phyloP scores from a whole-genome alignment of 352 stramenopile genomes.

The Globisporangium nodosum region DNA sequence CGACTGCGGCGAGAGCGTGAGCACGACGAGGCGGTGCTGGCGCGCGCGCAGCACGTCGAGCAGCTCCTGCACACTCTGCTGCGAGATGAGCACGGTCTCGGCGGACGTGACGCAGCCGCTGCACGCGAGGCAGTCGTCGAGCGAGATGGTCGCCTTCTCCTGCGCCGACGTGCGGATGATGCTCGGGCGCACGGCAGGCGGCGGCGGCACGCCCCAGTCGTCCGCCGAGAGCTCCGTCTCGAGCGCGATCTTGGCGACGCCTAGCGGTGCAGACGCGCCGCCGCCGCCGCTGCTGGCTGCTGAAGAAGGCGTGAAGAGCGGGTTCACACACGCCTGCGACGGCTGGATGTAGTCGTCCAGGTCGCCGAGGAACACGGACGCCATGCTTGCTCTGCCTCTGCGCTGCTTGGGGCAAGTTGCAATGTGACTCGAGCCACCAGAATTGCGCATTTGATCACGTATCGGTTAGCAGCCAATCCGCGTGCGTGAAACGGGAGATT shows the following conservation, averaged over 20 bases:
- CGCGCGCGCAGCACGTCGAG: constrained; percentile 52
- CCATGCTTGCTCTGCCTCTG: constrained; percentile 13
- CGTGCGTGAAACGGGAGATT: too few relatives aligned
- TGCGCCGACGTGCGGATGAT: constrained; percentile 73
- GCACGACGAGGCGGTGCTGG: constrained; percentile 58
- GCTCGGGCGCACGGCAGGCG: constrained; percentile 40
- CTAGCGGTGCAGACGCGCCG: constrained; percentile 5
- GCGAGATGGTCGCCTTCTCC: constrained; percentile 90
- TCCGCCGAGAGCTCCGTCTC: constrained; percentile 62
- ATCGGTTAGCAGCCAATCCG: too few relatives aligned
- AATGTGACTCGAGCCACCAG: too few relatives aligned
- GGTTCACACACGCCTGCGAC: constrained; percentile 92
- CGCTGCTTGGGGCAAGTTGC: too few relatives aligned
- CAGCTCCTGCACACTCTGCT: constrained; percentile 91
- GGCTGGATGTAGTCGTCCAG: constrained; percentile 94
- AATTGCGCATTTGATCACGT: too few relatives aligned
- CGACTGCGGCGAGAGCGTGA: constrained; percentile 88
- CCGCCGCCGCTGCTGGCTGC: neutral
- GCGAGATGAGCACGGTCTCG: constrained; percentile 97
- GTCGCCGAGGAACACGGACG: constrained; percentile 91
- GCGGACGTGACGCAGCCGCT: constrained; percentile 97
- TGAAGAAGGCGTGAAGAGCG: constrained; percentile 72
- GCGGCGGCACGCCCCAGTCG: constrained; percentile 36
- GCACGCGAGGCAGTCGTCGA: constrained; percentile 96
- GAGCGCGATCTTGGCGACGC: constrained; percentile 69